Base-by-base conservation (phyloP, 768 basidiomycete genomes). In the Pholiota molesta region DNA sequence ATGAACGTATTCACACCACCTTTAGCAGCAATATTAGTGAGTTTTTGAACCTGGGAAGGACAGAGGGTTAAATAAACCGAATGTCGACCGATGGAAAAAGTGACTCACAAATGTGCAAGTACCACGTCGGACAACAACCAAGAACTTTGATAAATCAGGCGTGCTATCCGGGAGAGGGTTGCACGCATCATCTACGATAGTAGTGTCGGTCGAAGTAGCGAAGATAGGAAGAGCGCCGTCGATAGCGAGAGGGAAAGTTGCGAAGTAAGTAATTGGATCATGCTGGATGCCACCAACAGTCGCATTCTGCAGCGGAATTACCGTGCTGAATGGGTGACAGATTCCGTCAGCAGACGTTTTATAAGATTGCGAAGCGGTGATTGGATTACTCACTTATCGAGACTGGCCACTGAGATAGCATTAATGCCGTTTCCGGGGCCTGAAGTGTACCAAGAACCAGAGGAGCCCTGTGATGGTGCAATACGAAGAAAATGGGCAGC, bases 371-470 rank as follows among this genome's bases (percentile, higher is more conserved):
- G 26, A 13, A 28, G 35, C 37, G 37, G n/a, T 31, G 13, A 57
- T 29, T 17, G 39, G 4, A 44, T 17, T 19, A 69, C 73, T 49
- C 60, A 80, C 80, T 86, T 87, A 67, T 86, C 83, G 26, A 84
- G 66, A 66, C 83, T 84, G 0, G 83, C 83, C 13, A 82, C 81
- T 1, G 82, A 81, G 65, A 89, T 85, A n/a, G 81, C 86, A 49
- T 84, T 76, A 62, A 81, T 75, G 13, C 78, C 88, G 69, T 80
- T 76, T 65, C 82, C 79, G 62, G 89, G 79, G 65, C 77, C 69
- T 44, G 81, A 82, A 0, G 85, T 78, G 70, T 83, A 90, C 84
- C 86, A 90, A 4, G 86, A 79, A 6, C 90, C 89, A 26, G 78
- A 78, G 5, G 77, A 68, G 8, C 86, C 87, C 79, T 81, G 57